These are phyloP conservation scores for Glycine latifolia DNA, from an alignment of 306 rosid genomes.

Conservation along the genomic window DNA sequence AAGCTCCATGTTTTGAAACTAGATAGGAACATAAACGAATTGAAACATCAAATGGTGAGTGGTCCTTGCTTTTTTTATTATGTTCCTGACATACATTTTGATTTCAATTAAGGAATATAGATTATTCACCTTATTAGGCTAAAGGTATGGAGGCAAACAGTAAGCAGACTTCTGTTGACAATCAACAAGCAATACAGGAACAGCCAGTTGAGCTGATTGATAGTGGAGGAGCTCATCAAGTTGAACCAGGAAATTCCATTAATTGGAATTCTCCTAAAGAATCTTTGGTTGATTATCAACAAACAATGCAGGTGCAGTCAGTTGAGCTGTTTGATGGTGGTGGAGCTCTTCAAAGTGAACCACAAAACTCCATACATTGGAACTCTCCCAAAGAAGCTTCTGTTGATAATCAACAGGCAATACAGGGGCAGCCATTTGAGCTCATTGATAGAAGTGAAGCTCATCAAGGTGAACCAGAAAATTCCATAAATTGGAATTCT, in stretches of 20 bases:
- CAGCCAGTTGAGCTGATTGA: constrained; percentile 49
- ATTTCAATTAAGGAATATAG: constrained; percentile 33
- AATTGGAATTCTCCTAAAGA: constrained; percentile 42
- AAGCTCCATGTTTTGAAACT: constrained; percentile 94
- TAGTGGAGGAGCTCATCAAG: constrained; percentile 49
- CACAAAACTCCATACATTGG: constrained; percentile 42
- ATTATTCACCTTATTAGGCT: constrained; percentile 55
- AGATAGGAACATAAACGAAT: constrained; percentile 65
- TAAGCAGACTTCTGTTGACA: constrained; percentile 43
- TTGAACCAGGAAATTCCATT: constrained; percentile 44
- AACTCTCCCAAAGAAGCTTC: constrained; percentile 40
- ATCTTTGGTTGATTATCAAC: constrained; percentile 41
- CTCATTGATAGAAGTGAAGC: constrained; percentile 52
- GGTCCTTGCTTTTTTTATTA: constrained; percentile 29
- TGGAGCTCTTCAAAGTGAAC: constrained; percentile 46
- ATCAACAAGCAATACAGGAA: constrained; percentile 41
- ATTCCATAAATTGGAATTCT: constrained; percentile 42
- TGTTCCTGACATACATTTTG: constrained; percentile 39
- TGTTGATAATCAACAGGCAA: constrained; percentile 38
- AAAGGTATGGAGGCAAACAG: constrained; percentile 59
- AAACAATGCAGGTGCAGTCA: constrained; percentile 43
- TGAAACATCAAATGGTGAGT: constrained; percentile 79
- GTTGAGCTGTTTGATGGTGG: constrained; percentile 54
- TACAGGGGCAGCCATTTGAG: constrained; percentile 45
- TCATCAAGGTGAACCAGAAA: constrained; percentile 43